phyloP scores from a whole-genome alignment of 306 rosid species.

The Malus sylvestris region DNA sequence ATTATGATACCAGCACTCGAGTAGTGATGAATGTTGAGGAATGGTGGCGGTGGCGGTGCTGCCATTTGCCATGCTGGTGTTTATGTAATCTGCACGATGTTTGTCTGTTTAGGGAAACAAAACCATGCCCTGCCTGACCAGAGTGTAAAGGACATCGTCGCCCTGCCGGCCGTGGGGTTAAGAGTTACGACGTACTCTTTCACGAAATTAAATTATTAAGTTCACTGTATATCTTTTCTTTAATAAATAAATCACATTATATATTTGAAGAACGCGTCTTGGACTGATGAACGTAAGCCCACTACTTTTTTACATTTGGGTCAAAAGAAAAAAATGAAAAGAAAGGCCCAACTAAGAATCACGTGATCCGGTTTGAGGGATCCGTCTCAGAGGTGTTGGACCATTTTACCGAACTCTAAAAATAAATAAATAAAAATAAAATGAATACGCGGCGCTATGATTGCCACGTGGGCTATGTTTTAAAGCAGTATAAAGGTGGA shows the following conservation, averaged over 20 bases:
- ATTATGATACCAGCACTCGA: background rate
- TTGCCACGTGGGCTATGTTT: background rate
- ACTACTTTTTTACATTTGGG: background rate
- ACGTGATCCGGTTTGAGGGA: background rate
- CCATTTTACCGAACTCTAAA: no score
- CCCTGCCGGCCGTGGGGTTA: background rate
- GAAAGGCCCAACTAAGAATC: background rate
- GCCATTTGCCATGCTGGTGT: background rate
- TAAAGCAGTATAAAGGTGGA: background rate
- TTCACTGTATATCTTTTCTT: background rate
- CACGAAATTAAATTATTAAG: no score
- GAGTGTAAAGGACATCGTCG: background rate
- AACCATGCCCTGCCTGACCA: background rate
- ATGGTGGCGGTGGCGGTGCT: background rate
- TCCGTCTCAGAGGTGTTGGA: no score
- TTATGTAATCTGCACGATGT: background rate
- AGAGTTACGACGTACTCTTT: background rate
- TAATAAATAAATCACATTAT: background rate
- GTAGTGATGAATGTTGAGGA: background rate
- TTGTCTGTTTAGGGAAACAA: background rate
- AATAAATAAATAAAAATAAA: background rate
- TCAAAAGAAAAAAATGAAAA: background rate
- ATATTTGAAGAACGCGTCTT: background rate
- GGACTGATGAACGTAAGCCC: background rate
- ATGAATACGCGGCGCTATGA: background rate